These are phyloP conservation scores for Hypholoma sublateritium DNA, from an alignment of 768 basidiomycete species.

Conservation along the genomic window DNA sequence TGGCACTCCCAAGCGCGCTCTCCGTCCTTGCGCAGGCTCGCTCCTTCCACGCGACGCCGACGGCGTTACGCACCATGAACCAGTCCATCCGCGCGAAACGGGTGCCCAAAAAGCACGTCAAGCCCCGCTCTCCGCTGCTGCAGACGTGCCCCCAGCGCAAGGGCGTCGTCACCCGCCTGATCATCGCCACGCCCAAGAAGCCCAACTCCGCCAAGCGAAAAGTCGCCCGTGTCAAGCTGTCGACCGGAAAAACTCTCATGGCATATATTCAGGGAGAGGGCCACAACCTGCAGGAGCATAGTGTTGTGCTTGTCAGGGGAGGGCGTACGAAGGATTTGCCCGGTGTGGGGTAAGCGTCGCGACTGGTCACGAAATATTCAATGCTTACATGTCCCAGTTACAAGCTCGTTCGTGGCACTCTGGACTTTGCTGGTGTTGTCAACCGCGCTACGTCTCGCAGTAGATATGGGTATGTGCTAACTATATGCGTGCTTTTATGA, in stretches of 20 bases:
- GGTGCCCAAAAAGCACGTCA: conserved; percentile 43
- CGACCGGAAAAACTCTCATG: conserved; percentile 84
- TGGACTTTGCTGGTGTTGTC: conserved; percentile 90
- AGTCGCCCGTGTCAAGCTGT: conserved; percentile 90
- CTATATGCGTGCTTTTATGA: background rate
- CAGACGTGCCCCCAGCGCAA: conserved; percentile 82
- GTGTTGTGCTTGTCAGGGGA: conserved; percentile 92
- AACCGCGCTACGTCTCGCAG: conserved; percentile 80
- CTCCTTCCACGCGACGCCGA: conserved; percentile 62
- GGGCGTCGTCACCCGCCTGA: conserved; percentile 83
- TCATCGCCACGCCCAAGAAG: conserved; percentile 89
- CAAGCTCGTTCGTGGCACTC: conserved; percentile 89
- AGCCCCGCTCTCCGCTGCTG: conserved; percentile 80
- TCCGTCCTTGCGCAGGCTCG: conserved; percentile 33
- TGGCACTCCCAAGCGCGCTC: conserved; percentile 10
- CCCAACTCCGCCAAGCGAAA: conserved; percentile 99
- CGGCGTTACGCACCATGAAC: conserved; percentile 72
- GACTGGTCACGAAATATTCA: background rate
- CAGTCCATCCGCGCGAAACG: conserved; percentile 84
- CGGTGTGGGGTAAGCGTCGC: conserved; percentile 77
- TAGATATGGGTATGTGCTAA: conserved; percentile 77
- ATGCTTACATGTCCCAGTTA: conserved; percentile 54
- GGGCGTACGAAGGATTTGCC: conserved; percentile 97
- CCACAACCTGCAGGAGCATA: conserved; percentile 97
- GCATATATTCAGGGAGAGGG: conserved; percentile 98